phyloP scores from a whole-genome alignment of 768 basidiomycete species.

The Coprinopsis strossmayeri region DNA sequence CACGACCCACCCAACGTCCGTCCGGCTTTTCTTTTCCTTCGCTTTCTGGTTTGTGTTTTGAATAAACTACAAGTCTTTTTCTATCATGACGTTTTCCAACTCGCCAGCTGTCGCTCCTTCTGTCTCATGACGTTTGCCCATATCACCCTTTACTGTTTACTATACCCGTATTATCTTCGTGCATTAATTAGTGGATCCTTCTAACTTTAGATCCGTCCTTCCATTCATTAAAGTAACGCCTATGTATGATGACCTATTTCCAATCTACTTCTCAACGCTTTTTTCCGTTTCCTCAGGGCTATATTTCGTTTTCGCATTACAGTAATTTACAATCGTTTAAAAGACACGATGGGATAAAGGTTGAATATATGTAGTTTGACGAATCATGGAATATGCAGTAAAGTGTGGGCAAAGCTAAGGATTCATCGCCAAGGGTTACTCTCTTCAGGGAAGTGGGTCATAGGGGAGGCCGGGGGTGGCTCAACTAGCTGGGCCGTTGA shows the following conservation, averaged over 20 bases:
- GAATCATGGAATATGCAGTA: no score
- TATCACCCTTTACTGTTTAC: neutral
- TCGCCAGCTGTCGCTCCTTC: conserved; percentile 13
- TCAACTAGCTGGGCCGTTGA: no score
- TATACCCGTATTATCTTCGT: neutral
- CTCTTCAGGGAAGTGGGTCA: no score
- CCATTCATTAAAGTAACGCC: conserved; percentile 18
- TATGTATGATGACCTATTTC: conserved; percentile 9
- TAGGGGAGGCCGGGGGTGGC: no score
- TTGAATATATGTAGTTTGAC: no score
- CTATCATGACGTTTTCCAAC: neutral
- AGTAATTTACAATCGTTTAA: no score
- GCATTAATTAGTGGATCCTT: neutral
- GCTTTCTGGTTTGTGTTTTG: neutral
- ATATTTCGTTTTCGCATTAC: neutral
- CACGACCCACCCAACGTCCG: neutral
- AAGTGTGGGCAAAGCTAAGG: no score
- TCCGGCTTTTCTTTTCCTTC: neutral
- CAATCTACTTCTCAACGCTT: no score
- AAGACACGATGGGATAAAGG: no score
- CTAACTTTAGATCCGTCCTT: neutral
- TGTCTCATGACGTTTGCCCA: neutral
- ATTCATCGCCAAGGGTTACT: no score
- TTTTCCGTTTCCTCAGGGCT: neutral
- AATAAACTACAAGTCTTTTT: neutral